Percentiles rank a stretch among this genome's conserved stretches.
Evolutionary conservation across 1,139 yeast genomes (phyloP).

Genomic region (Scheffersomyces segobiensis): DNA sequence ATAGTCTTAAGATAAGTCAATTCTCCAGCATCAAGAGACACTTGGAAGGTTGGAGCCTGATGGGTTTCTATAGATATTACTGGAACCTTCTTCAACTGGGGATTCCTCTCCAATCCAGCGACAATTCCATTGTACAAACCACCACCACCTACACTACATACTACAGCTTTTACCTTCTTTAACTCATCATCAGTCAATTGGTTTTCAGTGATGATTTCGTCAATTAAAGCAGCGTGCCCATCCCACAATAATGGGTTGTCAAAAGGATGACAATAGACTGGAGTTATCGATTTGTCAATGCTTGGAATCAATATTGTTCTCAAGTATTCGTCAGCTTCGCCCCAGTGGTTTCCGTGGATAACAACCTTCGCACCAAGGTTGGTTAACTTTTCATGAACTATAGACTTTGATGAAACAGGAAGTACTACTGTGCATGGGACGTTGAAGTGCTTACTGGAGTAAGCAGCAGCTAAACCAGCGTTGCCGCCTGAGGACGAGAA

Average conservation of each 20-base stretch:
- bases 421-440: slow-evolving; percentile 42
- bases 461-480: slow-evolving; percentile 50
- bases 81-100: slow-evolving; percentile 17
- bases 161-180: slow-evolving; percentile 30
- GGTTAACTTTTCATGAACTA: slow-evolving; percentile 25
- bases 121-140: slow-evolving; percentile 42
- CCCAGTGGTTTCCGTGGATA: slow-evolving; percentile 34
- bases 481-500: slow-evolving; percentile 48
- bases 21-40: slow-evolving; percentile 28
- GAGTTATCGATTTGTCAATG: slow-evolving; percentile 16
- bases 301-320: slow-evolving; percentile 17
- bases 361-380: slow-evolving; percentile 31
- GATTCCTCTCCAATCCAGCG: slow-evolving; percentile 27
- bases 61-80: slow-evolving; percentile 37
- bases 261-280: slow-evolving; percentile 44
- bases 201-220: slow-evolving; percentile 24
- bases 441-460: slow-evolving; percentile 26
- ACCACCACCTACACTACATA: slow-evolving; percentile 47
- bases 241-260: slow-evolving; percentile 41
- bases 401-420: slow-evolving; percentile 28
- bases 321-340: slow-evolving; percentile 38
- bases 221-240: slow-evolving; percentile 39
- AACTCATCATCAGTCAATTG: slow-evolving; percentile 19
- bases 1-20: slow-evolving; percentile 29
- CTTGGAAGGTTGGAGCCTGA: slow-evolving; percentile 40